Percentiles rank a stretch among this genome's conserved stretches.
Conservation (phyloP, 2,329 filamentous ascomycete species). For the Xylaria arbuscula region DNA sequence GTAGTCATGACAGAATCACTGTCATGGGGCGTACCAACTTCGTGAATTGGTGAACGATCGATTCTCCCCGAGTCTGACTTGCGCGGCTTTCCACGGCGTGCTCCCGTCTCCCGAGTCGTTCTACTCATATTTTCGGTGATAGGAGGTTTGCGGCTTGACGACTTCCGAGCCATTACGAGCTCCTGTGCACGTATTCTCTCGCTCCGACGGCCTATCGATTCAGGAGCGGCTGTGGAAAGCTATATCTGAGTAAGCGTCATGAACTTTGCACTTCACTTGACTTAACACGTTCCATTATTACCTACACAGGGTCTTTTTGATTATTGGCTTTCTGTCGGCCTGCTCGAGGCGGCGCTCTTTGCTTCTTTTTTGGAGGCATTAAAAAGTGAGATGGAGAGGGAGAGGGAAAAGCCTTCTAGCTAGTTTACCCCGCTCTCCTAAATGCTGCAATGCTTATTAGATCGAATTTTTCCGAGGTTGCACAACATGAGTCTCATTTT, state of each 20-base stretch:
- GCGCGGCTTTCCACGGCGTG: not conserved
- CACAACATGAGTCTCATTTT: too few species aligned
- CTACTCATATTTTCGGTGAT: not conserved
- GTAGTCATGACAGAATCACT: not conserved
- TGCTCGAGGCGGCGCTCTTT: conserved; percentile 8
- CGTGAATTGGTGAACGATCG: not conserved
- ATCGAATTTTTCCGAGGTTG: too few species aligned
- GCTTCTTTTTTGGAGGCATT: conserved; percentile 15
- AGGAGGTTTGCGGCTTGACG: not conserved
- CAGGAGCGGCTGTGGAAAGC: conserved; percentile 5
- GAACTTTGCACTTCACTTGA: not conserved
- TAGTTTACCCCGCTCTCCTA: not conserved
- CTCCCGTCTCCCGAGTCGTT: not conserved
- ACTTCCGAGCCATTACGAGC: not conserved
- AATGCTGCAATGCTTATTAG: too few species aligned
- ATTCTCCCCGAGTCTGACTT: not conserved
- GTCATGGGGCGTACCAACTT: conserved; percentile 9
- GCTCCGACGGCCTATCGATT: conserved; percentile 12
- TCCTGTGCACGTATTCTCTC: conserved; percentile 16
- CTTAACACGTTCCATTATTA: not conserved
- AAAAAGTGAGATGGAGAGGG: conserved; percentile 3
- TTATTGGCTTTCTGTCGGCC: conserved; percentile 3
- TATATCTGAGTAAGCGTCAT: conserved; percentile 13
- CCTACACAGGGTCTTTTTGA: not conserved
- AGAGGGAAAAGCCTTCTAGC: not conserved